phyloP scores from a whole-genome alignment of 257 asterid species.

The Leptodermis oblonga region DNA sequence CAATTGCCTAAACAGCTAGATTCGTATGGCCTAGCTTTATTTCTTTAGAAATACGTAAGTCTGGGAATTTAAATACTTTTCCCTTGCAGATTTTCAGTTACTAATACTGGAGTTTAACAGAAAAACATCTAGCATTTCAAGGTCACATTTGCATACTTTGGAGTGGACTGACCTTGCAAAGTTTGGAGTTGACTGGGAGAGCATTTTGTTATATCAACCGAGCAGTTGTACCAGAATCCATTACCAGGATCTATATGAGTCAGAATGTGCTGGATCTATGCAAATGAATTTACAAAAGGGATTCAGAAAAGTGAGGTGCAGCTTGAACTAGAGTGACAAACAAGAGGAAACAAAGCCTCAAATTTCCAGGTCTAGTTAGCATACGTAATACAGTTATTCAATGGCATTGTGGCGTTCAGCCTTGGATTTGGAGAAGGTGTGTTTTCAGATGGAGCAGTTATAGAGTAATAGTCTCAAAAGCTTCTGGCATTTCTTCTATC shows the following conservation, averaged over 20 bases:
- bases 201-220: constrained; percentile 53
- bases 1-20: neutral
- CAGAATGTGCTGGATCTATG: constrained; percentile 64
- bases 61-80: too few species aligned
- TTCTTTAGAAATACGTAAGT: neutral
- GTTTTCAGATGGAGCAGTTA: neutral
- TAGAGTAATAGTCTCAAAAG: neutral
- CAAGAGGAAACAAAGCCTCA: neutral
- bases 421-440: neutral
- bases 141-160: too few species aligned
- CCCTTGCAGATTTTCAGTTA: too few species aligned
- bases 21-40: neutral
- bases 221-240: constrained; percentile 70
- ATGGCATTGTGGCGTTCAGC: too few species aligned
- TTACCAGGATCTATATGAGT: constrained; percentile 73
- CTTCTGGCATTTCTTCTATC: too few species aligned
- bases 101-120: too few species aligned
- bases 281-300: neutral
- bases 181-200: constrained; percentile 49
- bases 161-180: constrained; percentile 59
- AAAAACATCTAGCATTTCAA: too few species aligned
- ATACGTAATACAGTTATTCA: neutral
- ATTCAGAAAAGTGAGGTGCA: neutral
- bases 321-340: neutral
- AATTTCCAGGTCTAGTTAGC: neutral